These are phyloP conservation scores for Pisolithus microcarpus DNA, from an alignment of 768 basidiomycete species.

Conservation along the genomic window DNA sequence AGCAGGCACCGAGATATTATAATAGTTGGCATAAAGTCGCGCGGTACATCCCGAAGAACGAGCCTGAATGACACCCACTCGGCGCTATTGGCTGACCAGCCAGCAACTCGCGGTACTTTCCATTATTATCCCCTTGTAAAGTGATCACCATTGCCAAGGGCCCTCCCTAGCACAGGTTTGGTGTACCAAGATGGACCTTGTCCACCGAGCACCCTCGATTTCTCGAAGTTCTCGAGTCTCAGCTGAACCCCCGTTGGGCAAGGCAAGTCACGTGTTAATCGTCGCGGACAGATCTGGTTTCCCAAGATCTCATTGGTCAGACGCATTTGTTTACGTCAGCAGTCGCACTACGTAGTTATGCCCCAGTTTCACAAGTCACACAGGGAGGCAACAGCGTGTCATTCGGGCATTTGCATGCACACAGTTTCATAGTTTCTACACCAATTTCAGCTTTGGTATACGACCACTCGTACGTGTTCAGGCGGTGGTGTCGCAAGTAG, in stretches of 20 bases:
- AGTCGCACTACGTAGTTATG: neutral
- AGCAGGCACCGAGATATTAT: conserved; percentile 10
- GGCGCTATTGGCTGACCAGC: too few species aligned
- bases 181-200: neutral
- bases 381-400: neutral
- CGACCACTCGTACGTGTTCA: too few species aligned
- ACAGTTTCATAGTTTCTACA: neutral
- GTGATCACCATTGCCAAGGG: neutral
- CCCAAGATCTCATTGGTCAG: neutral
- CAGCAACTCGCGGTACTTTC: neutral
- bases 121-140: neutral
- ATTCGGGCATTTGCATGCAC: neutral
- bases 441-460: too few species aligned
- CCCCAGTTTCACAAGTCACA: neutral
- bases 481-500: too few species aligned
- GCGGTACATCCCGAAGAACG: conserved; percentile 29
- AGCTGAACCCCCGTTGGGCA: too few species aligned
- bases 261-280: neutral
- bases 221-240: neutral
- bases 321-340: neutral
- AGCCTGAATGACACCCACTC: neutral
- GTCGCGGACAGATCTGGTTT: neutral
- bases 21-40: conserved; percentile 14
- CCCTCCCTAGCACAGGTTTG: neutral
- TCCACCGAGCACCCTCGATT: neutral